These are phyloP conservation scores for Prunus mongolica DNA, from an alignment of 306 rosid species.

Conservation along the genomic window DNA sequence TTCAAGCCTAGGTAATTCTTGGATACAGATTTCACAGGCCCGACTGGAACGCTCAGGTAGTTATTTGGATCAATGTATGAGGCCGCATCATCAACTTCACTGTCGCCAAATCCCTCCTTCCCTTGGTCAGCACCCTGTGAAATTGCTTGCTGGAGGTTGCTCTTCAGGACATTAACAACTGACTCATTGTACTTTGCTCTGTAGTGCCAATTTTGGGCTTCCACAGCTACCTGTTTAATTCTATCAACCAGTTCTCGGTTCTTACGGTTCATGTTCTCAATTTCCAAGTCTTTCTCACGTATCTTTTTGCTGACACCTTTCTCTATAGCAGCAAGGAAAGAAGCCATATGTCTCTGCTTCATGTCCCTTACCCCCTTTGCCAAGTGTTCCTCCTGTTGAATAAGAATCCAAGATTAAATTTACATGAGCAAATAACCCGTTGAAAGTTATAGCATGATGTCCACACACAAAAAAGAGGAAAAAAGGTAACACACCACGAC, in stretches of 20 bases:
- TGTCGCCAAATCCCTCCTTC: conserved; percentile 95
- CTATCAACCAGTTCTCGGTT: conserved; percentile 74
- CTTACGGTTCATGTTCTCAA: conserved; percentile 70
- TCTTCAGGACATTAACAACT: conserved; percentile 65
- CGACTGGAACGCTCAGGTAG: conserved; percentile 39
- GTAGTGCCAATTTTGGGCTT: conserved; percentile 84
- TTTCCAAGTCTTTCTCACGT: conserved; percentile 65
- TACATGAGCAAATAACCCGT: background rate
- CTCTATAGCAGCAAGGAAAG: conserved; percentile 63
- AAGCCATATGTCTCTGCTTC: conserved; percentile 64
- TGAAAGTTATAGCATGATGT: background rate
- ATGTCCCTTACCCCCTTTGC: conserved; percentile 76
- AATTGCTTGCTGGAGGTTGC: conserved; percentile 79
- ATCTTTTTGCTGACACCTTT: conserved; percentile 65
- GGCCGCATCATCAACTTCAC: conserved; percentile 75
- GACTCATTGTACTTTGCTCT: conserved; percentile 86
- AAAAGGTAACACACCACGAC: background rate
- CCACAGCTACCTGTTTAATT: conserved; percentile 73
- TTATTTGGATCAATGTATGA: conserved; percentile 62
- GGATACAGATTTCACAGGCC: conserved; percentile 23
- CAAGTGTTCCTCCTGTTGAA: conserved; percentile 70
- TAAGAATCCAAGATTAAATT: conserved; percentile 7
- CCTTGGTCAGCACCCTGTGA: conserved; percentile 83
- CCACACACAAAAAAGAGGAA: background rate
- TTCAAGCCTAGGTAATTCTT: conserved; percentile 33